phyloP scores from a whole-genome alignment of 2,329 filamentous ascomycete species.

The Fusarium verrucosum region DNA sequence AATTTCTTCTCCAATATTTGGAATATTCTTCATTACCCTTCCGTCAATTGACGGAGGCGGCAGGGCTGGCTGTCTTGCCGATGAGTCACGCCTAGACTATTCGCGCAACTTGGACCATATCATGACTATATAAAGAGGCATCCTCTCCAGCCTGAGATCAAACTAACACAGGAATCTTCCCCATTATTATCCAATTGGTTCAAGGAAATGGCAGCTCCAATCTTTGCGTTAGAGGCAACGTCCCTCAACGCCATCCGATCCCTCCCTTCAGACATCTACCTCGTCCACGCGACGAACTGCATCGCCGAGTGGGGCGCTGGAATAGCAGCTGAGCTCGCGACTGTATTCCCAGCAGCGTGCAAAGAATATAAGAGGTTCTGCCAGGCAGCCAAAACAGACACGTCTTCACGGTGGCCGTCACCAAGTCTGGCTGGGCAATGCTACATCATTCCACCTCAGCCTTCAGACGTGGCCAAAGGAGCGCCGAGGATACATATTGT shows the following conservation, averaged over 20 bases:
- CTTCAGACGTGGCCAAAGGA: slow-evolving; percentile 31
- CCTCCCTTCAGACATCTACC: slow-evolving; percentile 27
- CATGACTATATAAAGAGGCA: not conserved
- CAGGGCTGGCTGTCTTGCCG: not conserved
- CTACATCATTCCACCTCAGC: slow-evolving; percentile 45
- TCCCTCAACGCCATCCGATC: slow-evolving; percentile 27
- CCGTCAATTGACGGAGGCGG: not conserved
- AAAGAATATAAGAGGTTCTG: slow-evolving; percentile 41
- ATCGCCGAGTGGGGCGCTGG: slow-evolving; percentile 46
- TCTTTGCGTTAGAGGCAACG: slow-evolving; percentile 20
- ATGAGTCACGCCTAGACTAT: slow-evolving; percentile 1
- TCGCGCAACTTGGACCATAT: too few species aligned
- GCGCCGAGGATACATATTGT: slow-evolving; percentile 34
- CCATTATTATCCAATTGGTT: too few species aligned
- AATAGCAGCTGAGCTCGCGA: slow-evolving; percentile 42
- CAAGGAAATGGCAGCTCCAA: slow-evolving; percentile 8
- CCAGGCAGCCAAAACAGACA: slow-evolving; percentile 21
- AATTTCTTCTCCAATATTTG: too few species aligned
- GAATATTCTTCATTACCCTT: too few species aligned
- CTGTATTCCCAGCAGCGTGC: slow-evolving; percentile 42
- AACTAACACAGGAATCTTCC: not conserved
- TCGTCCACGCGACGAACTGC: slow-evolving; percentile 48
- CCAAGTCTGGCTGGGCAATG: slow-evolving; percentile 40
- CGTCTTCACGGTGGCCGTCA: slow-evolving; percentile 24
- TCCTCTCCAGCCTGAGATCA: not conserved